These are phyloP conservation scores for Purpureocillium lavendulum DNA, from an alignment of 2,329 filamentous ascomycete genomes.

Conservation along the genomic window DNA sequence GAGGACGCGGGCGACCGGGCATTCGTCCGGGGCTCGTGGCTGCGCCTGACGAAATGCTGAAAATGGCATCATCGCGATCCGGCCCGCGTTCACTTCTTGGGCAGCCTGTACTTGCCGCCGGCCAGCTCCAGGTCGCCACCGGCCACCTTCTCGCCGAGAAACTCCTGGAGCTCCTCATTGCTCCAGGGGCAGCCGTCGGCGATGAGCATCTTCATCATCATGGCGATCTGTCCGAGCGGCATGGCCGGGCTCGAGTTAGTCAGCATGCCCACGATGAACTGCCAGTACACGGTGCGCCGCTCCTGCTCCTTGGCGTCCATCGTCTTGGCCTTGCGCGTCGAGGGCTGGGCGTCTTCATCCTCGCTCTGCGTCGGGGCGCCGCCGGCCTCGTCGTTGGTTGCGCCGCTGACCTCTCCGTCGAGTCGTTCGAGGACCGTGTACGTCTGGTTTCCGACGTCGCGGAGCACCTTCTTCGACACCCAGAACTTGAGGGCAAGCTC, in stretches of 20 bases:
- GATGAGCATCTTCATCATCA: constrained; percentile 93
- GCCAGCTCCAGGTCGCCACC: constrained; percentile 60
- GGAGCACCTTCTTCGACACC: constrained; percentile 59
- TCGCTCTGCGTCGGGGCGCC: constrained; percentile 13
- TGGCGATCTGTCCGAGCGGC: constrained; percentile 71
- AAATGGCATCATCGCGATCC: neutral
- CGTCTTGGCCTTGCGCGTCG: constrained; percentile 42
- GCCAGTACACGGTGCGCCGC: constrained; percentile 65
- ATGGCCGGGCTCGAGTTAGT: constrained; percentile 79
- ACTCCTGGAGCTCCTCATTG: constrained; percentile 77
- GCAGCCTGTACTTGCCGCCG: constrained; percentile 62
- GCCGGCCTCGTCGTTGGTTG: constrained; percentile 21
- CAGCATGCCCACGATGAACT: constrained; percentile 91
- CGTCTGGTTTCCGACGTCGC: constrained; percentile 41
- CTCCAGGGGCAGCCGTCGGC: constrained; percentile 83
- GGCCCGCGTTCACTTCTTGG: constrained; percentile 40
- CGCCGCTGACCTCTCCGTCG: constrained; percentile 23
- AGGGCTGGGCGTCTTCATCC: constrained; percentile 22
- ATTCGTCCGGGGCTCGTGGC: no score
- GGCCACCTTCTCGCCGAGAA: constrained; percentile 70
- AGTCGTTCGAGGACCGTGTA: constrained; percentile 64
- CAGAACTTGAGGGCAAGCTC: constrained; percentile 62
- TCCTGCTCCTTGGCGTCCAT: constrained; percentile 58
- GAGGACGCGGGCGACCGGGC: no score
- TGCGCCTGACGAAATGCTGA: no score